Evolutionary conservation across 805 yeast genomes (phyloP).

Genomic region (Candida nonsorbophila): DNA sequence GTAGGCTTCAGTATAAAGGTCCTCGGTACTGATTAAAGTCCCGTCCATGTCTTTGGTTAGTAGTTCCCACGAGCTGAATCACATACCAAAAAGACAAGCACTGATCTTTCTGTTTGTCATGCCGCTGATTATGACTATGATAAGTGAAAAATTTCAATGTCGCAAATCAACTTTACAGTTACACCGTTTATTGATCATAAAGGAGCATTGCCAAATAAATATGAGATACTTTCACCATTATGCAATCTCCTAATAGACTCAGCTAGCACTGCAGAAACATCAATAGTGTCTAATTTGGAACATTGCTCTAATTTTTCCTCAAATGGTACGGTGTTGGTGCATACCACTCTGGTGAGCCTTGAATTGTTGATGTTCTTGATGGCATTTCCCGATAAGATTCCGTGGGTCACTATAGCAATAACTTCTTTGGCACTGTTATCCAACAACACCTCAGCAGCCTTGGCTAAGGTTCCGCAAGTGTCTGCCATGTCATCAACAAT

Average conservation of each 20-base stretch:
- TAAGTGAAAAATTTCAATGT: too few relatives aligned
- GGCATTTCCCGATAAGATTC: constrained; percentile 85
- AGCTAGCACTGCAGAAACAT: constrained; percentile 81
- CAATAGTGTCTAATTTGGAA: constrained; percentile 72
- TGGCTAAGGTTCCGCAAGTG: constrained; percentile 93
- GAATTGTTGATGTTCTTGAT: constrained; percentile 64
- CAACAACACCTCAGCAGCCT: constrained; percentile 85
- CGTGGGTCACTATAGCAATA: constrained; percentile 93
- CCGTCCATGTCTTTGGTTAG: constrained; percentile 83
- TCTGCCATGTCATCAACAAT: constrained; percentile 98
- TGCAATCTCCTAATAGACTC: constrained; percentile 93
- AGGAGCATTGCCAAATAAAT: constrained; percentile 67
- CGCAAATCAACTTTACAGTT: too few relatives aligned
- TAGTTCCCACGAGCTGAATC: constrained; percentile 2
- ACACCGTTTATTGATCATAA: too few relatives aligned
- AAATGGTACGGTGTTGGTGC: constrained; percentile 92
- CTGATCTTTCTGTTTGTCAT: constrained; percentile 25
- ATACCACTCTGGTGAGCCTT: constrained; percentile 67
- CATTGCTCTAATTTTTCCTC: constrained; percentile 55
- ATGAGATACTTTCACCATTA: constrained; percentile 93
- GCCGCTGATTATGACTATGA: too few relatives aligned
- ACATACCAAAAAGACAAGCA: constrained; percentile 72
- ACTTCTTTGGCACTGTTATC: constrained; percentile 80
- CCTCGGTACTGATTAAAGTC: constrained; percentile 85
- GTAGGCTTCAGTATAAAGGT: constrained; percentile 76